Percentiles rank a stretch among this genome's conserved stretches.
phyloP scores from a whole-genome alignment of 179 eudicot species.

The Silene noctiflora region DNA sequence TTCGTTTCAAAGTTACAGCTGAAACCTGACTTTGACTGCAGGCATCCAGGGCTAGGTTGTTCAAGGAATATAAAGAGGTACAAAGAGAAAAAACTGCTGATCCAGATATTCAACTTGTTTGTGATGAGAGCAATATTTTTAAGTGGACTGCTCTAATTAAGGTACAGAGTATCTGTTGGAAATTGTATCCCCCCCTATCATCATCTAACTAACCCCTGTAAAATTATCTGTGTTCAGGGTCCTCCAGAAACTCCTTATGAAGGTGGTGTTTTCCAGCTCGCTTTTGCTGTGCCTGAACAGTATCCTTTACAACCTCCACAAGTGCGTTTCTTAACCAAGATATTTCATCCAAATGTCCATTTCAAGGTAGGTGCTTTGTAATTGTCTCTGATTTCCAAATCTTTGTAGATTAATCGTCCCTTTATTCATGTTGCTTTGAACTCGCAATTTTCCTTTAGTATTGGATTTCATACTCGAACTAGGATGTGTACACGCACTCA shows the following conservation, averaged over 20 bases:
- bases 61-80: constrained; percentile 95
- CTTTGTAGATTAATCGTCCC: not conserved
- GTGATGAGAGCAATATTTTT: constrained; percentile 86
- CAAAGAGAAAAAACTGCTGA: constrained; percentile 84
- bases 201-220: not conserved
- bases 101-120: constrained; percentile 90
- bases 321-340: constrained; percentile 93
- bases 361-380: constrained; percentile 56
- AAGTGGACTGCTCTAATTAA: constrained; percentile 96
- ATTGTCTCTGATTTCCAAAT: constrained; percentile 3
- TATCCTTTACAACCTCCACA: constrained; percentile 99
- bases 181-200: not conserved
- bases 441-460: no score
- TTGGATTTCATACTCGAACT: no score
- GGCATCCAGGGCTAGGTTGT: constrained; percentile 94
- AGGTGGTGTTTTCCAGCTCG: constrained; percentile 97
- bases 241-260: constrained; percentile 95
- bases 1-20: not conserved
- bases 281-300: constrained; percentile 92
- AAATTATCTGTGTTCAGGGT: constrained; percentile 44
- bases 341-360: constrained; percentile 97
- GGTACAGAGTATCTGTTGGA: constrained; percentile 31
- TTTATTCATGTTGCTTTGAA: no score
- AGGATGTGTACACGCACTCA: no score
- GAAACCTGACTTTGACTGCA: constrained; percentile 23